These are phyloP conservation scores for Backusella tuberculispora DNA, from an alignment of 192 early-diverging fungal genomes.

Conservation along the genomic window DNA sequence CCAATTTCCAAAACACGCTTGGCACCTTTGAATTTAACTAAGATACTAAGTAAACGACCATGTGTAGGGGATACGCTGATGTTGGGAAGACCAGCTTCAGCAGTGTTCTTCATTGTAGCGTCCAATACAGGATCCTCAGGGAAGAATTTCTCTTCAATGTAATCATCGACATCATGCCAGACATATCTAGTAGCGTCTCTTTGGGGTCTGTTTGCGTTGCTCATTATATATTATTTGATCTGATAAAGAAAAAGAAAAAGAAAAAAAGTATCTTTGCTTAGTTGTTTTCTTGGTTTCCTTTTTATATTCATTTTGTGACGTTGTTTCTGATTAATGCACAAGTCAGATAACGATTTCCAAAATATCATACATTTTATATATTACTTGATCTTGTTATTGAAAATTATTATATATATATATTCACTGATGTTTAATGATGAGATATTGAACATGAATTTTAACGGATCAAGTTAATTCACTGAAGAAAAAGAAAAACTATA, in stretches of 20 bases:
- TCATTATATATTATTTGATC: background rate
- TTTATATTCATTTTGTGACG: background rate
- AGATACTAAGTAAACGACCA: background rate
- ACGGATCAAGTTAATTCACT: too few species aligned
- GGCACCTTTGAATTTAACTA: background rate
- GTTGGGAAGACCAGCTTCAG: background rate
- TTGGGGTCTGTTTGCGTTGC: background rate
- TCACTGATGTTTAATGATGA: too few species aligned
- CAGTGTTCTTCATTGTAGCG: background rate
- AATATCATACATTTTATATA: background rate
- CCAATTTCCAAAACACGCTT: conserved; percentile 7
- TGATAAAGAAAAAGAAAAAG: background rate
- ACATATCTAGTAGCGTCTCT: background rate
- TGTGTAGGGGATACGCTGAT: background rate
- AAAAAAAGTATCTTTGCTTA: background rate
- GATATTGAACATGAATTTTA: too few species aligned
- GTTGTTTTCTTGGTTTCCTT: background rate
- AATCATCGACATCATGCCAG: background rate
- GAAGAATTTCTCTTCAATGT: background rate
- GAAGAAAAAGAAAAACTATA: background rate
- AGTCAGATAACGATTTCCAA: background rate
- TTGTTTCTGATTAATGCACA: background rate
- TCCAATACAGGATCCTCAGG: background rate
- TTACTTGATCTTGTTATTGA: background rate
- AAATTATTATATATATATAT: background rate